Evolutionary conservation across 1,284 basidiomycete species (phyloP), one percentile per base, ranked within the genome.

Genomic region (Ceratobasidium sp.): DNA sequence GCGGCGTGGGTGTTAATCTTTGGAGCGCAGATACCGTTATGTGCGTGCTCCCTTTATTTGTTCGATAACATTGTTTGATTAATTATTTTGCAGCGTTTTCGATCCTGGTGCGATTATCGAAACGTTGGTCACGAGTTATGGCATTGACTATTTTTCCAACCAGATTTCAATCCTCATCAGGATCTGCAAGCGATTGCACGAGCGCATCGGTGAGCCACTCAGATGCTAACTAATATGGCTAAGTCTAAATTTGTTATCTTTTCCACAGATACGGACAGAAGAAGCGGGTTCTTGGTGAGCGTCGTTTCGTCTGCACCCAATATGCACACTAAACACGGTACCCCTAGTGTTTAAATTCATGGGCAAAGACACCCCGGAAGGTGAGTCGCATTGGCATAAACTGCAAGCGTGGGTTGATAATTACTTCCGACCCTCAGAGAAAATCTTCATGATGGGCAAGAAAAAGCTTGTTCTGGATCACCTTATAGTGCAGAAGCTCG

Each of bases 121-220:
- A 15, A 37, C 19, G 3, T 37, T 37, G 1, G 8, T 34, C 25
- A 9, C 7, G 37, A 11, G 57, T 25, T 37, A 13, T 32, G 17
- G 15, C 3, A 43, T 54, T 70, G 34, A n/a, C 3, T 51, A 3
- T 34, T 46, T 43, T 93, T 91, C 80, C 96, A 97, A 81, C 93
- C 94, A 0, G 96, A 98, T 85, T 98, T 96, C 84, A 98, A 98
- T 81, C 96, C 96, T 17, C 96, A 97, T 84, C 92, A 94, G 84
- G 93, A 83, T 76, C 80, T 82, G 77, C 79, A 79, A 65, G 96
- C 96, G 49, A 97, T 98, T 78, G 92, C 95, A 15, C 91, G 96
- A 76, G 90, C 94, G 34, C 94, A 97, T 85, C 90, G 94, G 69
- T 74, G 44, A 22, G 71, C 44, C 15, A 51, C 25, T 32, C 29